A percentile compares a stretch with the other conserved stretches of the same genome.
These are phyloP conservation scores for Mycena filopes DNA, from an alignment of 768 basidiomycete species.

Conservation along the genomic window DNA sequence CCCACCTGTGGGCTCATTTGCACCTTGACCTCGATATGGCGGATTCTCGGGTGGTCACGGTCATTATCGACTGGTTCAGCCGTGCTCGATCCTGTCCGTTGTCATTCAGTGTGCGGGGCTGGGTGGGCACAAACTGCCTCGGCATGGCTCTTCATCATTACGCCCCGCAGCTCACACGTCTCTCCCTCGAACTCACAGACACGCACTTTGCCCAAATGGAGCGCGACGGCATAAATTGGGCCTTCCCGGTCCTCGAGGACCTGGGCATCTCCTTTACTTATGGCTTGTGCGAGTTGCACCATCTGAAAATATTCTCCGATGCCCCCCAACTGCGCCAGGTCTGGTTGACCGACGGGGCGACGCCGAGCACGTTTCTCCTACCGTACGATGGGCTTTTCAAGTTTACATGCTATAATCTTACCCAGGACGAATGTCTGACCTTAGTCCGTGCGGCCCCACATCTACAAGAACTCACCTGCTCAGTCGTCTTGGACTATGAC, in stretches of 20 bases:
- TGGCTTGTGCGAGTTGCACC: too few species aligned
- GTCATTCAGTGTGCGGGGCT: constrained; percentile 3
- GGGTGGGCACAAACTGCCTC: not conserved
- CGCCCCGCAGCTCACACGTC: not conserved
- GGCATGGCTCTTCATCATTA: not conserved
- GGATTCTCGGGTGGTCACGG: not conserved
- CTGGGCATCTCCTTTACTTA: not conserved
- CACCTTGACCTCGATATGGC: not conserved
- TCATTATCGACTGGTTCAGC: constrained; percentile 4
- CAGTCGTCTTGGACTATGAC: not conserved
- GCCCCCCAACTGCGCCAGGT: not conserved
- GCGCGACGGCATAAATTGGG: not conserved
- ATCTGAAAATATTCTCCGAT: not conserved
- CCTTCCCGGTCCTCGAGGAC: constrained; percentile 8
- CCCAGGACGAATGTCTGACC: not conserved
- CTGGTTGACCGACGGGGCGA: not conserved
- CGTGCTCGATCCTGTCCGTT: constrained; percentile 1
- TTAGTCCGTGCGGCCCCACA: not conserved
- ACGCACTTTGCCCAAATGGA: not conserved
- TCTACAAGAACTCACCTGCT: not conserved
- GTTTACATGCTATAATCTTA: not conserved
- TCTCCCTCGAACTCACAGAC: not conserved
- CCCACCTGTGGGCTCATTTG: constrained; percentile 36
- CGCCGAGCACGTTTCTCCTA: not conserved
- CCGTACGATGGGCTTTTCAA: not conserved